A percentile compares a stretch with the other conserved stretches of the same genome.
Conservation (phyloP, 768 basidiomycete species). For the Phallus indusiatus region DNA sequence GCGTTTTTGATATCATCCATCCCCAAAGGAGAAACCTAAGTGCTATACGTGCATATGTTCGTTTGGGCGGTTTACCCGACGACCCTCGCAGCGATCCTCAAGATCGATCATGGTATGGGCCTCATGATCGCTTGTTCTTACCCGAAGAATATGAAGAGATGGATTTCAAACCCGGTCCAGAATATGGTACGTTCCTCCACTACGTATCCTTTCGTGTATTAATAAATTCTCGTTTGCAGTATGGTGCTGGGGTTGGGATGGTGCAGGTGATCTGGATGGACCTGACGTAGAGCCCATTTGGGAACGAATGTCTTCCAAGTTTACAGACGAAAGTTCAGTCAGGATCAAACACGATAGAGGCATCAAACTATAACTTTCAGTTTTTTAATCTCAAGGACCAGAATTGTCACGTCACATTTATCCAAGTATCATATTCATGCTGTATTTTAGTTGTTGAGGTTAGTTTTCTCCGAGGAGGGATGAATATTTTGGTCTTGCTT, state of each 20-base stretch:
- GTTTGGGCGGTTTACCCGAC: conserved; percentile 94
- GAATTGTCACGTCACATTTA: too few relatives aligned
- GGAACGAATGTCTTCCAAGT: conserved; percentile 67
- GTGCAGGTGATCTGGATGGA: conserved; percentile 94
- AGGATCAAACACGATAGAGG: conserved; percentile 58
- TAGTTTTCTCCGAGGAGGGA: too few relatives aligned
- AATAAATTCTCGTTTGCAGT: conserved; percentile 37
- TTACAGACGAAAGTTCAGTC: conserved; percentile 49
- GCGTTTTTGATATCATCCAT: conserved; percentile 92
- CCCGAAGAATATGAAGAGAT: conserved; percentile 76
- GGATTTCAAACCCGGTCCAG: conserved; percentile 72
- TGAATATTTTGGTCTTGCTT: too few relatives aligned
- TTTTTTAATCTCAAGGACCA: too few relatives aligned
- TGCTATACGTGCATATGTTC: conserved; percentile 88
- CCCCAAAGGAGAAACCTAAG: conserved; percentile 84
- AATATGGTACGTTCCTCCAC: conserved; percentile 55
- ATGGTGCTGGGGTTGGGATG: conserved; percentile 99
- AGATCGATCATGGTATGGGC: conserved; percentile 96
- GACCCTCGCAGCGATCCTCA: conserved; percentile 96
- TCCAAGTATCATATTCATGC: too few relatives aligned
- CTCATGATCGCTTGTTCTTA: conserved; percentile 89
- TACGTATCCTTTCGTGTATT: not conserved
- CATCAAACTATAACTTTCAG: conserved; percentile 5
- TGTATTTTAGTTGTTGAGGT: too few relatives aligned
- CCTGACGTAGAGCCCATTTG: conserved; percentile 98